Conservation (phyloP, 2,329 filamentous ascomycete genomes). For the Exophiala bonariae region DNA sequence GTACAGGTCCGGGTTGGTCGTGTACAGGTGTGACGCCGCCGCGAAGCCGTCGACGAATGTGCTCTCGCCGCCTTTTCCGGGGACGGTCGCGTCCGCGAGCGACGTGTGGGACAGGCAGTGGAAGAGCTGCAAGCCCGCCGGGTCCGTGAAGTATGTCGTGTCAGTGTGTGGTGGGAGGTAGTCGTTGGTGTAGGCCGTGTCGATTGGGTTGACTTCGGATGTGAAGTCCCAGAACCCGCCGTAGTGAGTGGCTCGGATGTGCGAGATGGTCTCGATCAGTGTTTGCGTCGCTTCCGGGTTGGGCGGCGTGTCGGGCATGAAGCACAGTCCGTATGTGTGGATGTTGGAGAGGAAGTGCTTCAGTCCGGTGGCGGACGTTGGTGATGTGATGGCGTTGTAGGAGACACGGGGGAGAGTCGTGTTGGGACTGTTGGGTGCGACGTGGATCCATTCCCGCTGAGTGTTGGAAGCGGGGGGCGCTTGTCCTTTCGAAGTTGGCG, state of each 20-base stretch:
- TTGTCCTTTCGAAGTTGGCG: not conserved
- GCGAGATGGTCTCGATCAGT: constrained; percentile 79
- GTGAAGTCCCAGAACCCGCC: constrained; percentile 87
- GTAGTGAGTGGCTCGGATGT: constrained; percentile 89
- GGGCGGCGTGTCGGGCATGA: constrained; percentile 23
- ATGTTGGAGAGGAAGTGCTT: constrained; percentile 22
- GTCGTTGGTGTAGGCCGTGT: constrained; percentile 88
- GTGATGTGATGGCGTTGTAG: constrained; percentile 46
- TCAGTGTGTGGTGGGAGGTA: constrained; percentile 86
- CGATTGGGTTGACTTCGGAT: constrained; percentile 80
- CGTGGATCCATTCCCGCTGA: constrained; percentile 18
- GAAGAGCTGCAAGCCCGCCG: constrained; percentile 86
- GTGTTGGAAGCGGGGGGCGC: not conserved
- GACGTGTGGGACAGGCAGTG: constrained; percentile 79
- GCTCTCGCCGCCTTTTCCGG: constrained; percentile 67
- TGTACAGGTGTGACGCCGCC: constrained; percentile 62
- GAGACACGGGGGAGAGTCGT: constrained; percentile 38
- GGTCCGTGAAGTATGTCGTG: constrained; percentile 93
- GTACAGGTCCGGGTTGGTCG: constrained; percentile 58
- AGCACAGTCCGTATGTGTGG: constrained; percentile 23
- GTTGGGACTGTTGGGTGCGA: constrained; percentile 8
- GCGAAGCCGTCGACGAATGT: constrained; percentile 85
- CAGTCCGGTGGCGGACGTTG: constrained; percentile 47
- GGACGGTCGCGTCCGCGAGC: constrained; percentile 33
- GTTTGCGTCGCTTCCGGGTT: constrained; percentile 67